Evolutionary conservation across 805 yeast species (phyloP), one percentile per base, ranked within the genome.

Genomic region (Saccharomycopsis schoenii): DNA sequence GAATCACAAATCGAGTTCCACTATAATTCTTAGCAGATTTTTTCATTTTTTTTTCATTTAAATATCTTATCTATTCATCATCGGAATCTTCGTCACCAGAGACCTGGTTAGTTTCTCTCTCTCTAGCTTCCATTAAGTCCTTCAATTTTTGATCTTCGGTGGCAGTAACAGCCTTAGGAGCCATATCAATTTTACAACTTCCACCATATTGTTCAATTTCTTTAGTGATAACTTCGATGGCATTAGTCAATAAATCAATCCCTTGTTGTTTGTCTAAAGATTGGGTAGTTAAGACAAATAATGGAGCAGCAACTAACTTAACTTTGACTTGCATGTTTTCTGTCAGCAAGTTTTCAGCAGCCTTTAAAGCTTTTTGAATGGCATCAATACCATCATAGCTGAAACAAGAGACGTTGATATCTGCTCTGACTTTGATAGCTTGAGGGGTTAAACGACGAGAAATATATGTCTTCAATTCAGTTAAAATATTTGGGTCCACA

Each of bases 81-180:
- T 79, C 84, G 55, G 77, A 72, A 52, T 78, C 82, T 60, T 79
- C 81, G 67, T 88, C 96, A 61, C 88, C 92, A 57, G 90, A 86
- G 62, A 88, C 91, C 69, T 86, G 85, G 72, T 85, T 84, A 71
- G 88, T 92, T 73, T 89, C 97, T 71, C 86, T 80, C 78, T 90
- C 97, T 72, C 90, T 89, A 72, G 89, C 83, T 77, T 93, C 97
- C 83, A 94, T 85, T 67, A 94, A 82, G 64, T 96, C 97, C 76
- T 91, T 96, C 71, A 94, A 83, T 77, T 92, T 97, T 63, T 97
- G 98, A 74, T 94, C 99, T 74, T 94, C 99, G 63, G 94, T 89
- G 64, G 97, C 98, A 61, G 97, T 91, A 67, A 94, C 98, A 52
- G 98, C 97, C 83, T 92, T 93, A 71, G 99, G 98, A 69, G 96